A percentile compares a stretch with the other conserved stretches of the same genome.
Evolutionary conservation across 2,329 filamentous ascomycete genomes (phyloP).

Genomic region (Colletotrichum filicis): DNA sequence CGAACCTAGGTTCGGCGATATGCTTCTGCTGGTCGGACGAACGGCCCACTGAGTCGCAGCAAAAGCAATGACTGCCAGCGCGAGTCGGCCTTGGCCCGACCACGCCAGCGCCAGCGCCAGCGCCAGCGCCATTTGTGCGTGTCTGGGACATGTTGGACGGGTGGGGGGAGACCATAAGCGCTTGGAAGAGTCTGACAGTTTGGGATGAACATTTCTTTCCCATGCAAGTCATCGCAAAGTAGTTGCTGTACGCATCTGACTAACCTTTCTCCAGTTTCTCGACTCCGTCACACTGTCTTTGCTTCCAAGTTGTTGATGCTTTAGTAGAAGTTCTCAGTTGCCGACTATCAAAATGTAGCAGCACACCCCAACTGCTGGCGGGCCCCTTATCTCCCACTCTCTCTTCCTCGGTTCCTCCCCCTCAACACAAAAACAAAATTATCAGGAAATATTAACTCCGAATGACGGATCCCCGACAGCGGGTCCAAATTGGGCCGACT

Average conservation of each 20-base stretch:
- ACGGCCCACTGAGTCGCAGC: neutral
- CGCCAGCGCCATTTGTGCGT: neutral
- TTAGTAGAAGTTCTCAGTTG: neutral
- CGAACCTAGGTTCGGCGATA: neutral
- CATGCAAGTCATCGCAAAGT: constrained; percentile 10
- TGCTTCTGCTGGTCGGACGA: constrained; percentile 10
- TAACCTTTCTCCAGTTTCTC: neutral
- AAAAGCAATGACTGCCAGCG: neutral
- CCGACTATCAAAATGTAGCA: neutral
- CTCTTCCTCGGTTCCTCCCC: neutral
- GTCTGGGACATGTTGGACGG: neutral
- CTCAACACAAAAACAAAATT: neutral
- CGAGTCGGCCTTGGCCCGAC: constrained; percentile 32
- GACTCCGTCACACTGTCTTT: neutral
- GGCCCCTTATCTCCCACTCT: neutral
- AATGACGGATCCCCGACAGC: constrained; percentile 21
- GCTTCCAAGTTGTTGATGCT: neutral
- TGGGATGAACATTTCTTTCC: constrained; percentile 15
- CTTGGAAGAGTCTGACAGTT: neutral
- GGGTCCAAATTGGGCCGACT: constrained; percentile 19
- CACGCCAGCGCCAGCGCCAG: constrained; percentile 20
- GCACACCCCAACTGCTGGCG: neutral
- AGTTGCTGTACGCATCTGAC: neutral
- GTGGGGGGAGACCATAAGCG: neutral
- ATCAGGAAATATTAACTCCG: constrained; percentile 9